Evolutionary conservation across 169 alveolate genomes (phyloP), one percentile per base, ranked within the genome.

Genomic region (Cryptosporidium sp.): DNA sequence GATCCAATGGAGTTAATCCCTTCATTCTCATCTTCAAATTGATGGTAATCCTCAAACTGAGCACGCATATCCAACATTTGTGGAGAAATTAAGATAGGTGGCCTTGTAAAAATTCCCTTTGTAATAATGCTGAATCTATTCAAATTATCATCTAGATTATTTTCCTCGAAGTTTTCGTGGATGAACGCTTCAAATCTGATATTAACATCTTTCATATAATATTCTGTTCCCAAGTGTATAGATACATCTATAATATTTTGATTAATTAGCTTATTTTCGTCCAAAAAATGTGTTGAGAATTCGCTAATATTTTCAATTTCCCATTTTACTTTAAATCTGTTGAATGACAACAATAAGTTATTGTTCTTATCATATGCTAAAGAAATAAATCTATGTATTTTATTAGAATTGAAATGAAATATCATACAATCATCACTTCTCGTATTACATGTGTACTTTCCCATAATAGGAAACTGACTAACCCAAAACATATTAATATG

Each of bases 51-150:
- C 5, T 39, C 18, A 8, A 67, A 16, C 3, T 80, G 21, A 5
- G 3, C 8, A 8, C 45, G 48, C 8, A 14, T 65, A 37, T 45
- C 42, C 3, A 62, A 31, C 89, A 80, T 80, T 8, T 80, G 35
- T 45, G 89, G 80, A 21, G 89, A 80, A 61, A 80, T 65, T 14
- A 80, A 16, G 10, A n/a, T 39, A 35, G 89, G 89, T 42, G 89
- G 89, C 12, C 37, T 60, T 21, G 65, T 44, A 44, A 80, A 80
- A 42, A 80, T 80, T 62, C 69, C 89, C 35, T 80, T 80, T 21
- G 75, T 80, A 61, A n/a, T 70, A 67, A 39, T 62, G 0, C 52
- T 73, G 72, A 73, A 37, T 56, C 12, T 26, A 33, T 1, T 23
- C 6, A 7, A 35, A 42, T 71, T 10, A 71, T 9, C 9, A 23